Percentiles rank a stretch among this genome's conserved stretches.
phyloP scores from a whole-genome alignment of 1,284 basidiomycete genomes.

The Marasmius oreades region DNA sequence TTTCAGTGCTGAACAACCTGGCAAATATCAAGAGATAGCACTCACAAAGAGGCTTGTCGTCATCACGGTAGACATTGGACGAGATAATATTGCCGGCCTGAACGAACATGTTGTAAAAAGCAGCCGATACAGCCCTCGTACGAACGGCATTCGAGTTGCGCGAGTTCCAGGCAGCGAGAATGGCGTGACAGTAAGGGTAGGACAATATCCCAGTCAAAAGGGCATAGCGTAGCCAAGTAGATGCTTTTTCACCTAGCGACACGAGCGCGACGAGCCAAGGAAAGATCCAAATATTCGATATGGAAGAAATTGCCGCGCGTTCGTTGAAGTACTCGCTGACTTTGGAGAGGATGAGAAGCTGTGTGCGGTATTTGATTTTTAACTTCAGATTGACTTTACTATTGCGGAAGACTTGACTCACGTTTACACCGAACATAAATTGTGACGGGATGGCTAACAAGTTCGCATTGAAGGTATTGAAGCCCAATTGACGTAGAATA shows the following conservation, averaged over 20 bases:
- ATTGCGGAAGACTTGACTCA: constrained; percentile 18
- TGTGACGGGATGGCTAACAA: constrained; percentile 57
- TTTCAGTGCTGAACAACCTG: neutral
- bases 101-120: constrained; percentile 56
- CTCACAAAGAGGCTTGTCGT: constrained; percentile 50
- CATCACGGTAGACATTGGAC: constrained; percentile 45
- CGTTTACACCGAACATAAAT: constrained; percentile 38
- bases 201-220: constrained; percentile 12
- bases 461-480: constrained; percentile 58
- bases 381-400: neutral
- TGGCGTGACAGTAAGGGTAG: constrained; percentile 20
- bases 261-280: constrained; percentile 51
- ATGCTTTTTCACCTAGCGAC: constrained; percentile 38
- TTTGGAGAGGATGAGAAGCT: constrained; percentile 32
- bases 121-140: constrained; percentile 50
- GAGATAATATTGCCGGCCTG: constrained; percentile 43
- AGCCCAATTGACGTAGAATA: constrained; percentile 53
- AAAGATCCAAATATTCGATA: constrained; percentile 47
- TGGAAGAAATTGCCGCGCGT: constrained; percentile 43
- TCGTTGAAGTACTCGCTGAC: constrained; percentile 46
- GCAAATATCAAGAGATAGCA: neutral
- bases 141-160: constrained; percentile 54
- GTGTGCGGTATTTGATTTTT: neutral
- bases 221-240: constrained; percentile 48
- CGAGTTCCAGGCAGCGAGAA: constrained; percentile 52